A percentile compares a stretch with the other conserved stretches of the same genome.
Evolutionary conservation across 2,329 filamentous ascomycete species (phyloP).

Genomic region (Lachnellula suecica): DNA sequence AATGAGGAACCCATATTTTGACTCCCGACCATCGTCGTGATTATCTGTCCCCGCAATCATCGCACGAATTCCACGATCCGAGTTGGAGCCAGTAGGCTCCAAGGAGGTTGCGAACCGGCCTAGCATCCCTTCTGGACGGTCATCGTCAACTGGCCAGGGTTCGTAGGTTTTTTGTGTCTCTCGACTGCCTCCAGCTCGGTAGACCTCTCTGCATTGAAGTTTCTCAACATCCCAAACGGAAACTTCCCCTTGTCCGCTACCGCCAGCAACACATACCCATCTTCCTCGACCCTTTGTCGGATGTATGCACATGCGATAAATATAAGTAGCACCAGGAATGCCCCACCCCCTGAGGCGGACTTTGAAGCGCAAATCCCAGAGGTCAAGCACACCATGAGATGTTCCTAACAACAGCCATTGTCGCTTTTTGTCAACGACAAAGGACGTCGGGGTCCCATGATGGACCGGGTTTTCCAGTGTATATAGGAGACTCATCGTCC

Average conservation of each 20-base stretch:
- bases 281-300: conserved; percentile 75
- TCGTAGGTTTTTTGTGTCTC: conserved; percentile 69
- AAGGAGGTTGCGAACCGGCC: conserved; percentile 77
- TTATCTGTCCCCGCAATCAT: conserved; percentile 72
- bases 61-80: conserved; percentile 70
- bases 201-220: conserved; percentile 83
- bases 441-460: conserved; percentile 88
- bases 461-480: conserved; percentile 83
- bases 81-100: conserved; percentile 55
- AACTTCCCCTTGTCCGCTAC: conserved; percentile 83
- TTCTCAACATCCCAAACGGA: conserved; percentile 97
- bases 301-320: conserved; percentile 78
- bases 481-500: conserved; percentile 81
- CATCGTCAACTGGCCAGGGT: conserved; percentile 86
- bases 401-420: conserved; percentile 93
- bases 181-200: conserved; percentile 64
- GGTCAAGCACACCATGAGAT: conserved; percentile 84
- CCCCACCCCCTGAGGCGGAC: conserved; percentile 87
- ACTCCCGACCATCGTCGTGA: conserved; percentile 68
- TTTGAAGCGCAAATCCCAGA: conserved; percentile 97
- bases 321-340: conserved; percentile 74
- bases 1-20: conserved; percentile 79
- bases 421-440: conserved; percentile 80
- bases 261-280: conserved; percentile 86
- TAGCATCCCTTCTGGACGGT: conserved; percentile 83